A percentile compares a stretch with the other conserved stretches of the same genome.
Conservation (phyloP, 192 early-diverging fungal genomes). For the Diversispora eburnea region DNA sequence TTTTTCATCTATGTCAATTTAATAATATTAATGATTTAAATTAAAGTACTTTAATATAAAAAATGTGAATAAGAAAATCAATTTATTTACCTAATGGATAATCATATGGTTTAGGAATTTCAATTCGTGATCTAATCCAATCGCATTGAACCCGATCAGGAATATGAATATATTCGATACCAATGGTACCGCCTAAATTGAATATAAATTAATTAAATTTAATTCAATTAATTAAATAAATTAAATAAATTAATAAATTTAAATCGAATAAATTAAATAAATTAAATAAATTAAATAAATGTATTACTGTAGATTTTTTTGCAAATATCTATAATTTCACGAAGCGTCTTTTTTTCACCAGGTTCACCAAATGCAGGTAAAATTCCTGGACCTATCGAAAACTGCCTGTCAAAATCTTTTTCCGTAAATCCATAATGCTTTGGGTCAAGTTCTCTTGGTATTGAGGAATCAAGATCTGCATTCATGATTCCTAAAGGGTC, state of each 20-base stretch:
- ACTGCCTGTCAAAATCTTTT: slow-evolving; percentile 86
- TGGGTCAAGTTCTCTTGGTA: slow-evolving; percentile 80
- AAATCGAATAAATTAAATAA: slow-evolving; percentile 15
- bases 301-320: slow-evolving; percentile 83
- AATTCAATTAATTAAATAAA: not conserved
- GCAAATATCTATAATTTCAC: slow-evolving; percentile 83
- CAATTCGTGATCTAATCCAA: slow-evolving; percentile 92
- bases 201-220: not conserved
- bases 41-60: too few relatives aligned
- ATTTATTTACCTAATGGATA: slow-evolving; percentile 53
- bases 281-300: not conserved
- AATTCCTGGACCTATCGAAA: slow-evolving; percentile 91
- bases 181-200: slow-evolving; percentile 73
- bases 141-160: slow-evolving; percentile 93
- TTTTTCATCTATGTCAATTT: slow-evolving; percentile 67
- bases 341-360: slow-evolving; percentile 76
- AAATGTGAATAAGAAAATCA: too few relatives aligned
- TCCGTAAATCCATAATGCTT: slow-evolving; percentile 94
- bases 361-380: slow-evolving; percentile 78
- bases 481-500: slow-evolving; percentile 88
- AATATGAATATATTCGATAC: slow-evolving; percentile 98
- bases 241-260: slow-evolving; percentile 10
- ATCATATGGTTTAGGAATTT: slow-evolving; percentile 84
- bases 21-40: too few relatives aligned
- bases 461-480: slow-evolving; percentile 46